These are phyloP conservation scores for Fusarium nematophilum DNA, from an alignment of 2,329 filamentous ascomycete genomes.

Conservation along the genomic window DNA sequence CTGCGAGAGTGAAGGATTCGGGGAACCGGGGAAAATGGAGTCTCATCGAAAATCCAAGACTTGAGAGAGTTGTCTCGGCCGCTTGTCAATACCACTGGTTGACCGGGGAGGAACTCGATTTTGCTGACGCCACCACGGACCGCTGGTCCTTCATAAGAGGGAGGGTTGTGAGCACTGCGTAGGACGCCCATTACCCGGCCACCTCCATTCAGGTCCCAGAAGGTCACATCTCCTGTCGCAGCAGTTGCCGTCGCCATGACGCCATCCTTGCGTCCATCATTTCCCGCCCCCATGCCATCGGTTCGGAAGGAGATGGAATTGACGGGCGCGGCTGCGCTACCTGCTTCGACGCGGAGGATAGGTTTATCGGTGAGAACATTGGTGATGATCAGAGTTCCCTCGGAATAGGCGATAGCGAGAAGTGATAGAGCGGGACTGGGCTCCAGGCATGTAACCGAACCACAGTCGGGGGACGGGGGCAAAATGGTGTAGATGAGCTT, in stretches of 20 bases:
- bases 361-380: conserved; percentile 83
- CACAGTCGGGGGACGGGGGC: conserved; percentile 77
- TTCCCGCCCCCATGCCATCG: conserved; percentile 87
- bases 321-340: conserved; percentile 72
- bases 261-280: conserved; percentile 85
- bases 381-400: conserved; percentile 81
- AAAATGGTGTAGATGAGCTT: conserved; percentile 92
- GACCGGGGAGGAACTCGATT: conserved; percentile 88
- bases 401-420: conserved; percentile 87
- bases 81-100: conserved; percentile 89
- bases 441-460: conserved; percentile 87
- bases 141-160: conserved; percentile 63
- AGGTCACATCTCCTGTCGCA: conserved; percentile 86
- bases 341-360: conserved; percentile 75
- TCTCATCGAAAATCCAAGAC: conserved; percentile 96
- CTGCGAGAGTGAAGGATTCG: conserved; percentile 86
- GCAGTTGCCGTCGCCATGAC: conserved; percentile 93
- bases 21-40: conserved; percentile 87
- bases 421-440: conserved; percentile 86
- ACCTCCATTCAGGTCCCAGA: conserved; percentile 95
- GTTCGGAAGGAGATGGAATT: conserved; percentile 90
- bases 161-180: conserved; percentile 87
- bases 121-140: conserved; percentile 84
- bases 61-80: conserved; percentile 94
- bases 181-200: conserved; percentile 88